Evolutionary conservation across 345 rosid species (phyloP).

Genomic region (Conringia planisiliqua): DNA sequence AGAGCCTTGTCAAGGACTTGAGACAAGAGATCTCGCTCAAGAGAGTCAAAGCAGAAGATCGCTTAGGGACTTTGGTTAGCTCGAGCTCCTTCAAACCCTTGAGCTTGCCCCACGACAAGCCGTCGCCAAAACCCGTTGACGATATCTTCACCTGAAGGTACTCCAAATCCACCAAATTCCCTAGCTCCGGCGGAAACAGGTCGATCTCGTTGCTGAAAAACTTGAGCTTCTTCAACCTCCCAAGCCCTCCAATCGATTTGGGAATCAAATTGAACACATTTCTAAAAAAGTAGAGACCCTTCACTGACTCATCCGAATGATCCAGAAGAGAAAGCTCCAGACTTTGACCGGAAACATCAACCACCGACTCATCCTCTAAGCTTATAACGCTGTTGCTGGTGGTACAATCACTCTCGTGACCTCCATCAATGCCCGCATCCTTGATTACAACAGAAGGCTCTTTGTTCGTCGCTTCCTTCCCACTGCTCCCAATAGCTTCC

Average conservation of each 20-base stretch:
- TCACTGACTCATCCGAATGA: constrained; percentile 38
- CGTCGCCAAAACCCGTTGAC: constrained; percentile 51
- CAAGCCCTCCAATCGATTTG: constrained; percentile 53
- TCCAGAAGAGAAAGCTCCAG: constrained; percentile 61
- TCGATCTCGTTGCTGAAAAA: constrained; percentile 80
- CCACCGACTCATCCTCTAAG: constrained; percentile 50
- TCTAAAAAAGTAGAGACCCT: constrained; percentile 65
- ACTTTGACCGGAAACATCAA: constrained; percentile 69
- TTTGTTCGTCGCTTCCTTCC: neutral
- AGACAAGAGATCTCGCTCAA: constrained; percentile 81
- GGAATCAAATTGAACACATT: constrained; percentile 81
- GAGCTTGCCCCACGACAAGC: constrained; percentile 59
- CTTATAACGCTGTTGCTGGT: constrained; percentile 9
- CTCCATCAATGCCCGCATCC: neutral
- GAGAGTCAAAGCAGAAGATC: constrained; percentile 68
- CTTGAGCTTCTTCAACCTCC: constrained; percentile 61
- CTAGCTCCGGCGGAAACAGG: constrained; percentile 70
- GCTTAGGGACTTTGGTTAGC: constrained; percentile 62
- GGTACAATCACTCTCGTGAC: constrained; percentile 4
- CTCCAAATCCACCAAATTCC: constrained; percentile 67
- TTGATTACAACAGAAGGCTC: neutral
- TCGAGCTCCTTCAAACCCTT: constrained; percentile 84
- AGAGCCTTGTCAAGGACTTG: constrained; percentile 73
- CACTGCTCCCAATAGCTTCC: constrained; percentile 20
- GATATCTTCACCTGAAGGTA: constrained; percentile 82